A percentile compares a stretch with the other conserved stretches of the same genome.
phyloP scores from a whole-genome alignment of 441 rosid genomes.

The Erodium trifolium region DNA sequence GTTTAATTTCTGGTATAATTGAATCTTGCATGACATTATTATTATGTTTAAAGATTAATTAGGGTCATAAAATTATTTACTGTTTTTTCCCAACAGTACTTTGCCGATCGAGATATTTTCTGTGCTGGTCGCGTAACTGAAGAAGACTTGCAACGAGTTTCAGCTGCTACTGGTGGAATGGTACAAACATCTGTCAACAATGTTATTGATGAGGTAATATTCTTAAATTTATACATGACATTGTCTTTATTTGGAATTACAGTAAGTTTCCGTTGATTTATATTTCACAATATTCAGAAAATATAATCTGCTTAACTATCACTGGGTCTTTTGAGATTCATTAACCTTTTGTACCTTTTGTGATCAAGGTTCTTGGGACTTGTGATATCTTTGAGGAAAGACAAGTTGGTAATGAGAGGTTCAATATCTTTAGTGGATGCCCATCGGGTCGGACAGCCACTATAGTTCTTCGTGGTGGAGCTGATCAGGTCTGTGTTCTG shows the following conservation, averaged over 20 bases:
- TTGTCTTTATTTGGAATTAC: conserved; percentile 12
- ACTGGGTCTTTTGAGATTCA: conserved; percentile 12
- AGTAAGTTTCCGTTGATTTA: not conserved
- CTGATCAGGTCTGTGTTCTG: conserved; percentile 73
- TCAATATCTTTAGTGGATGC: conserved; percentile 96
- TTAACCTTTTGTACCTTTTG: conserved; percentile 13
- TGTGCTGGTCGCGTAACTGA: conserved; percentile 99
- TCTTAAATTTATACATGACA: not conserved
- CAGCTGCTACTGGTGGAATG: conserved; percentile 96
- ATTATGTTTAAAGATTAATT: not conserved
- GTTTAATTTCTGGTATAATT: not conserved
- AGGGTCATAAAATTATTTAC: not conserved
- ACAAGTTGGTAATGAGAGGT: conserved; percentile 98
- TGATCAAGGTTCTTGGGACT: conserved; percentile 78
- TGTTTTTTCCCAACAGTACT: conserved; percentile 48
- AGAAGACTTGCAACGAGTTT: conserved; percentile 84
- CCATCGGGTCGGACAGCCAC: conserved; percentile 91
- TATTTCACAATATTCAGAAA: not conserved
- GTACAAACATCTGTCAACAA: conserved; percentile 94
- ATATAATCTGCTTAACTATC: not conserved
- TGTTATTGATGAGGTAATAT: conserved; percentile 65
- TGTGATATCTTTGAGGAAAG: conserved; percentile 93
- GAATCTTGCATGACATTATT: not conserved
- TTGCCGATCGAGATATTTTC: conserved; percentile 97
- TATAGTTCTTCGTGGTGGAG: conserved; percentile 99